Percentiles rank a stretch among this genome's conserved stretches.
Conservation (phyloP, 139 green algal species). For the Ettlia oleoabundans region DNA sequence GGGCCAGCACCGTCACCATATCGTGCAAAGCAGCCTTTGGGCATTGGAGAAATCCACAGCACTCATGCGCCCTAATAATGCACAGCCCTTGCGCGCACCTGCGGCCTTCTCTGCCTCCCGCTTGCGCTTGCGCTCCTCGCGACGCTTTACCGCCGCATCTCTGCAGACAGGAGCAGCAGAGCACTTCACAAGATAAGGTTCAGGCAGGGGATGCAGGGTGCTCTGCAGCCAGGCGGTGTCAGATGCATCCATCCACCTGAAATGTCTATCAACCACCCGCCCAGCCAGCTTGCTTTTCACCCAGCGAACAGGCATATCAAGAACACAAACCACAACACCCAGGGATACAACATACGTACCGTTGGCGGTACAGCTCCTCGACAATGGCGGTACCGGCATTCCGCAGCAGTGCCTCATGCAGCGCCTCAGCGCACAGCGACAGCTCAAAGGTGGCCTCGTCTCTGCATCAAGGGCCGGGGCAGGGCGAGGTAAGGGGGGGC, state of each 20-base stretch:
- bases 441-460: constrained; percentile 79
- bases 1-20: no score
- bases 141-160: constrained; percentile 5
- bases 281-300: no score
- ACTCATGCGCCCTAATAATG: neutral
- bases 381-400: constrained; percentile 58
- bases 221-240: no score
- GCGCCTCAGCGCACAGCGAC: constrained; percentile 72
- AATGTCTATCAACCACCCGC: no score
- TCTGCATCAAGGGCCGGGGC: constrained; percentile 5
- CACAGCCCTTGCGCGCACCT: neutral
- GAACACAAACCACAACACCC: no score
- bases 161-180: constrained; percentile 10
- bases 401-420: constrained; percentile 72
- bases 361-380: constrained; percentile 4
- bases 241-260: no score
- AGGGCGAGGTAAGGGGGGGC: neutral
- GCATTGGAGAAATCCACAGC: no score
- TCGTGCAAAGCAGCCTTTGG: no score
- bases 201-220: neutral
- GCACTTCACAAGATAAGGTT: neutral
- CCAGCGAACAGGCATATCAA: no score
- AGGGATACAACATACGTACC: neutral
- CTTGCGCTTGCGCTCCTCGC: constrained; percentile 54
- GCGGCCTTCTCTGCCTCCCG: constrained; percentile 34